Evolutionary conservation across 75 land plant species (phyloP).

Genomic region (Pseudotsuga menziesii): DNA sequence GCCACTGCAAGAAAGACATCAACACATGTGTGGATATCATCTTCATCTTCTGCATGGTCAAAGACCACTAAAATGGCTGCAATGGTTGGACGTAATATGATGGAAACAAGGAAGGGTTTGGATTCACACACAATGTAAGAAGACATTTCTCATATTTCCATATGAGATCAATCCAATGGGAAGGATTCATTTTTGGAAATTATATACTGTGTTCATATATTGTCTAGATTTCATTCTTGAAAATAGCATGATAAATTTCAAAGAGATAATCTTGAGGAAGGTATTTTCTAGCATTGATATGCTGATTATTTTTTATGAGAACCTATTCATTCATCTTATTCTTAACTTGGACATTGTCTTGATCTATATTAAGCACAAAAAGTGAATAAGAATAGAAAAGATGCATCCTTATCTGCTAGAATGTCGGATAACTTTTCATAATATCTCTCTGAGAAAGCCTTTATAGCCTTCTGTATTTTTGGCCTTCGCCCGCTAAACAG

Average conservation of each 20-base stretch:
- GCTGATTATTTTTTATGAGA: conserved; percentile 80
- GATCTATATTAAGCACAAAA: conserved; percentile 97
- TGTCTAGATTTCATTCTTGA: conserved; percentile 81
- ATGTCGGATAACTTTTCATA: conserved; percentile 79
- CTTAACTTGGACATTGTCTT: conserved; percentile 89
- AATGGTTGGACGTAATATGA: conserved; percentile 93
- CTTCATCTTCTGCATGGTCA: conserved; percentile 87
- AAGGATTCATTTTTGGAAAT: conserved; percentile 83
- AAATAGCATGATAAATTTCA: conserved; percentile 79
- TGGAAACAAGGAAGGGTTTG: conserved; percentile 75
- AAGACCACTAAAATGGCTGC: conserved; percentile 97
- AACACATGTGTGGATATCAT: conserved; percentile 59
- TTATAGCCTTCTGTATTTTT: conserved; percentile 93
- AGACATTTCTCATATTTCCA: conserved; percentile 57
- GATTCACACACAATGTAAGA: conserved; percentile 70
- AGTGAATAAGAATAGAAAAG: conserved; percentile 86
- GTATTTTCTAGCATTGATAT: conserved; percentile 83
- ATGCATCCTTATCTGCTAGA: conserved; percentile 90
- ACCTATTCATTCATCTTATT: conserved; percentile 98
- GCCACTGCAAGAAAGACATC: conserved; percentile 79
- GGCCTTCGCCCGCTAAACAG: conserved; percentile 92
- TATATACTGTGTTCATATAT: conserved; percentile 72
- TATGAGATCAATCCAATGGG: conserved; percentile 91
- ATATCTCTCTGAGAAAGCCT: conserved; percentile 94
- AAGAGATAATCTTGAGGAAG: conserved; percentile 78